Conservation (phyloP, 805 yeast species). For the Hanseniaspora clermontiae region DNA sequence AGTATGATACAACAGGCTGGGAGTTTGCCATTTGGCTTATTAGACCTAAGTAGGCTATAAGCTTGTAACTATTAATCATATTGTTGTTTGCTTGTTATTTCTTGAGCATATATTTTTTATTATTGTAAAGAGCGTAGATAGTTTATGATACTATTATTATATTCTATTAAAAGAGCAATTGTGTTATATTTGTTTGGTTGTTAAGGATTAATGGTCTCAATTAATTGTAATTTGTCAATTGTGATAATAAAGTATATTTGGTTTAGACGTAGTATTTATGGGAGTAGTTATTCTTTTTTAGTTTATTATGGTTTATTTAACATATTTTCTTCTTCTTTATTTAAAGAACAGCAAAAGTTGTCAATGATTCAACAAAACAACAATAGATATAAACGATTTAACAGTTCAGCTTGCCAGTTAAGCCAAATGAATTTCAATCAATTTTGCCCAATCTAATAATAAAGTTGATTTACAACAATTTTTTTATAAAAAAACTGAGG, state of each 20-base stretch:
- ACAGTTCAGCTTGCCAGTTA: not conserved
- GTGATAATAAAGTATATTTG: not conserved
- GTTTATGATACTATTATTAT: not conserved
- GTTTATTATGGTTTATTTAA: not conserved
- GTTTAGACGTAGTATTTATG: not conserved
- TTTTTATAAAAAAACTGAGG: not conserved
- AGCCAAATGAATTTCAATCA: not conserved
- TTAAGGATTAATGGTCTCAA: not conserved
- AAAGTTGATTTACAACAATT: too few relatives aligned
- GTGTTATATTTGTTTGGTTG: not conserved
- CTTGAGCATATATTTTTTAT: not conserved
- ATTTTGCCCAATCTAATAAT: not conserved
- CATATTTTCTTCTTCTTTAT: not conserved
- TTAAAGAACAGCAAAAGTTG: not conserved
- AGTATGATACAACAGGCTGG: slow-evolving; percentile 27
- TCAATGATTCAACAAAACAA: too few relatives aligned
- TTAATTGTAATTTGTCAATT: too few relatives aligned
- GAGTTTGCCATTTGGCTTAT: not conserved
- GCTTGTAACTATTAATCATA: not conserved
- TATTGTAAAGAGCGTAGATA: not conserved
- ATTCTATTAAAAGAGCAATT: too few relatives aligned
- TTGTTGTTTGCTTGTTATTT: not conserved
- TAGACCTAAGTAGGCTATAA: not conserved
- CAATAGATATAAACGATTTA: not conserved
- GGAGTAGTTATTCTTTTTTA: not conserved